phyloP scores from a whole-genome alignment of 1,284 basidiomycete species.

The Sporisorium scitamineum region DNA sequence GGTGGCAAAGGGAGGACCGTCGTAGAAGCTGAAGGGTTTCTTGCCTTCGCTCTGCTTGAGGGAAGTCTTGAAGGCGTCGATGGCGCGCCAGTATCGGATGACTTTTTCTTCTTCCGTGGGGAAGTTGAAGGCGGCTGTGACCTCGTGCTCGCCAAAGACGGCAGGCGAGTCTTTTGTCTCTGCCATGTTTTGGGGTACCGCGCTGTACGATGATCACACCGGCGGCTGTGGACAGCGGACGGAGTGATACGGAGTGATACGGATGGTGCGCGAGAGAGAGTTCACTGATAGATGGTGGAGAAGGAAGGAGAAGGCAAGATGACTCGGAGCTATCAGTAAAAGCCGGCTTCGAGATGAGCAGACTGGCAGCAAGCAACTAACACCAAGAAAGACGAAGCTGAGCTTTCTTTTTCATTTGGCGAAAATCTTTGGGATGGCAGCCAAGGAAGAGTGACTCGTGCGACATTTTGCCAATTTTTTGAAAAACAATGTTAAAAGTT shows the following conservation, averaged over 20 bases:
- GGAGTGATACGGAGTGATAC: background rate
- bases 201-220: conserved; percentile 7
- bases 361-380: background rate
- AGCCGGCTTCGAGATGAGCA: too few species aligned
- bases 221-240: background rate
- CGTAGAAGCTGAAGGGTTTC: conserved; percentile 93
- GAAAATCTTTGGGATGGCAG: too few species aligned
- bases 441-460: conserved; percentile 4
- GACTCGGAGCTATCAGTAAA: conserved; percentile 5
- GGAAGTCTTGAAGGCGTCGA: conserved; percentile 96
- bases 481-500: background rate
- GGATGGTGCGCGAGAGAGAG: background rate
- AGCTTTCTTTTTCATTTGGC: too few species aligned
- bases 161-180: conserved; percentile 25
- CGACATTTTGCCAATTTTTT: background rate
- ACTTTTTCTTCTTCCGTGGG: conserved; percentile 93
- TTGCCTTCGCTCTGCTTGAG: conserved; percentile 89
- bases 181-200: conserved; percentile 28
- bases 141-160: conserved; percentile 45
- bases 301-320: background rate
- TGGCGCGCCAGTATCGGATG: conserved; percentile 91
- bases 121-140: conserved; percentile 81
- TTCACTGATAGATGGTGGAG: conserved; percentile 1
- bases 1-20: conserved; percentile 97
- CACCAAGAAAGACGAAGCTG: background rate